Base-by-base conservation (phyloP, 441 rosid genomes). In the Corymbia citriodora region DNA sequence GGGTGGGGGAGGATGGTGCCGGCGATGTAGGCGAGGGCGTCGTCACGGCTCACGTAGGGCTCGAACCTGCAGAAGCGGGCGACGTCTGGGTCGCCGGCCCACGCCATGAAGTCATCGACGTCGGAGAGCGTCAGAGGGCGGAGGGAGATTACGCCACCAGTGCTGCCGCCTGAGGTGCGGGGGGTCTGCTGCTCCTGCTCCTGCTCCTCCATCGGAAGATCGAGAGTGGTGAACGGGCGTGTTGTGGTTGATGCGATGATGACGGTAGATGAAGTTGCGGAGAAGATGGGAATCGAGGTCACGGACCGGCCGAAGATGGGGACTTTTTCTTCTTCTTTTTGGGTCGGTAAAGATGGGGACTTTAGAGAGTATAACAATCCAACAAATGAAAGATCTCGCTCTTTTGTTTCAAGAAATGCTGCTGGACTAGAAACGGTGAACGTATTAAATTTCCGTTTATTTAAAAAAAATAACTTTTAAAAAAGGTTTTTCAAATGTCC, bases 111-210 rank as follows among this genome's bases (percentile, higher is more conserved):
- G 88, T 86, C 25, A 1, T 50, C 88, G 19, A 52, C 18, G 14
- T 86, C 45, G 0, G 88, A 86, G 61, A 86, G 36, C 14, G 53
- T 19, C 57, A 53, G 61, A n/a, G 40, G 45, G 36, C 61, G 88
- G 88, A 86, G 61, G 36, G 40, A 50, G 88, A 86, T 52, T 13
- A 23, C 16, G 25, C 36, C 3, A 17, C 70, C 1, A 4, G 31
- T 12, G 0, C 55, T 5, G 33, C 31, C 29, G 17, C 12, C n/a
- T n/a, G 36, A 54, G 59, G 0, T 27, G 53, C 29, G 0, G 88
- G n/a, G 23, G 87, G 16, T 4, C 6, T 82, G 54, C 11, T 40
- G 87, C 87, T 27, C 54, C 87, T 40, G 87, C 87, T 27, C 54
- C 87, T 27, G 87, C 87, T 11, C 54, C 74, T 63, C 72, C 72